A percentile compares a stretch with the other conserved stretches of the same genome.
Conservation (phyloP, 2,329 filamentous ascomycete genomes). For the Cytospora piceicola region DNA sequence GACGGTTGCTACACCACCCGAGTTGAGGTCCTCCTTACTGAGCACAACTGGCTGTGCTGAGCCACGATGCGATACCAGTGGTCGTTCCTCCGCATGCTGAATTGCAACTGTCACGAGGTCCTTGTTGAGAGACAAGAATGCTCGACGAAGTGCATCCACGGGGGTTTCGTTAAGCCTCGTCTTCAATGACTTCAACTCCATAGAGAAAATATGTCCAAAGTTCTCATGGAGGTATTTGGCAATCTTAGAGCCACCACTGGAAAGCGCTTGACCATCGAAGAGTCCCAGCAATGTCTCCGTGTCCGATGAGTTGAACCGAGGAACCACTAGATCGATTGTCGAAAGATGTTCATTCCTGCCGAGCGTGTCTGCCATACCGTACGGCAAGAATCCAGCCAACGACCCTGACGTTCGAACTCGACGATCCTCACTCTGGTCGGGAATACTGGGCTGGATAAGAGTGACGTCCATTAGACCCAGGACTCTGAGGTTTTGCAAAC, state of each 20-base stretch:
- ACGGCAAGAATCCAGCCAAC: slow-evolving; percentile 84
- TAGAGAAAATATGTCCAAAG: slow-evolving; percentile 81
- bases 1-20: slow-evolving; percentile 89
- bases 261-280: slow-evolving; percentile 91
- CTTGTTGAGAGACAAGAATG: slow-evolving; percentile 91
- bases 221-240: slow-evolving; percentile 97
- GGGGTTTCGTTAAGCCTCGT: slow-evolving; percentile 72
- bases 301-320: slow-evolving; percentile 86
- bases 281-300: slow-evolving; percentile 90
- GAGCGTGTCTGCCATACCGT: slow-evolving; percentile 96
- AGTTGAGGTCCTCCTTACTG: slow-evolving; percentile 85
- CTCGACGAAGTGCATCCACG: slow-evolving; percentile 79
- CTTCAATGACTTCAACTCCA: slow-evolving; percentile 78
- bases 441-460: slow-evolving; percentile 87
- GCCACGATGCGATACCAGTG: slow-evolving; percentile 68
- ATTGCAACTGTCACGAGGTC: slow-evolving; percentile 85
- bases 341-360: slow-evolving; percentile 94
- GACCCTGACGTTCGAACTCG: slow-evolving; percentile 98
- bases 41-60: slow-evolving; percentile 76
- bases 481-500: slow-evolving; percentile 80
- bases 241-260: slow-evolving; percentile 89
- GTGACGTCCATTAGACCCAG: slow-evolving; percentile 98
- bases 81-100: slow-evolving; percentile 77
- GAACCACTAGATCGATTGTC: slow-evolving; percentile 93
- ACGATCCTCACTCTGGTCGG: slow-evolving; percentile 92